Evolutionary conservation across 2,329 filamentous ascomycete species (phyloP).

Genomic region (Pestalotiopsis sp.): DNA sequence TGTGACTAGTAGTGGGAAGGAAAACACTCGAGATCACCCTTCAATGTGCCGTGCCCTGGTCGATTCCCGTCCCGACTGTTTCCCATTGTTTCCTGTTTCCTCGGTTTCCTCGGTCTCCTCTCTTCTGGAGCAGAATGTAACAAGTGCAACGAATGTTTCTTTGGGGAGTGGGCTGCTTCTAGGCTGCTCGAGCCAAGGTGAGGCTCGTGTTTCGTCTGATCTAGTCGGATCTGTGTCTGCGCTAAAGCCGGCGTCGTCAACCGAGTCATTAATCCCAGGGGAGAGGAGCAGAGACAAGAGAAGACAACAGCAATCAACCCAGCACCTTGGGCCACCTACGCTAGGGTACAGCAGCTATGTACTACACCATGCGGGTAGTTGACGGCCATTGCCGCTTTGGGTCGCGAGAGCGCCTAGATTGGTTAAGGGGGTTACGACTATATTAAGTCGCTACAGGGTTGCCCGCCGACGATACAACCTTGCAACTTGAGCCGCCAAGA

Average conservation of each 20-base stretch:
- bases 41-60: no score
- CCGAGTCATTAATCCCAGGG: constrained; percentile 11
- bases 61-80: neutral
- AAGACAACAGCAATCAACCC: neutral
- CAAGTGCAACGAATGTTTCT: neutral
- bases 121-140: neutral
- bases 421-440: constrained; percentile 9
- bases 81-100: neutral
- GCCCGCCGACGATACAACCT: constrained; percentile 8
- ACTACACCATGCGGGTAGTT: neutral
- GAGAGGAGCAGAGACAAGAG: neutral
- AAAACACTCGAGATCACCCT: no score
- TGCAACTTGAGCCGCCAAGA: constrained; percentile 8
- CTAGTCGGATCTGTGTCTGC: neutral
- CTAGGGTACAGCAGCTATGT: neutral
- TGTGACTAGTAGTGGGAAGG: neutral
- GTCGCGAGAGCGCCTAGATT: neutral
- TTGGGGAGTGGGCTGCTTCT: neutral
- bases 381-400: neutral
- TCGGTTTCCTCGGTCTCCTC: neutral
- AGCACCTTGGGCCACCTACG: constrained; percentile 2
- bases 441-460: neutral
- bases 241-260: constrained; percentile 13
- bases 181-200: neutral
- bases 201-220: constrained; percentile 13